phyloP scores from a whole-genome alignment of 164 flowering plant species.

The Magnolia officinalis region DNA sequence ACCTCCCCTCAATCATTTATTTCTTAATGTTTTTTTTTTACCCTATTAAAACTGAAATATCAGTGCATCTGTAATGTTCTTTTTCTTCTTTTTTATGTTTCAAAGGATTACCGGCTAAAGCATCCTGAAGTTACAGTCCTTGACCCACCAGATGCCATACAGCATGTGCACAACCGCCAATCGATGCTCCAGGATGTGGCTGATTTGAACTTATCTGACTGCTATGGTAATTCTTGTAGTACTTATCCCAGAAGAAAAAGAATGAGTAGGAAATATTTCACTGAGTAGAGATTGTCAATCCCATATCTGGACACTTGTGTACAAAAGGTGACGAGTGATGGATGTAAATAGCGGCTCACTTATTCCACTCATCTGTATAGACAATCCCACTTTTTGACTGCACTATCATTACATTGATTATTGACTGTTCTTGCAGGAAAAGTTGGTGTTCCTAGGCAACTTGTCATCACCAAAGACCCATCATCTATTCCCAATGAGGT shows the following conservation, averaged over 20 bases:
- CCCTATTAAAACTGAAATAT: neutral
- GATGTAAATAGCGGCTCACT: neutral
- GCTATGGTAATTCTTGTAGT: constrained; percentile 49
- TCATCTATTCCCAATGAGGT: constrained; percentile 61
- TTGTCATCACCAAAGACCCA: constrained; percentile 59
- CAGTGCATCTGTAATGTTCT: neutral
- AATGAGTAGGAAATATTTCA: too few relatives aligned
- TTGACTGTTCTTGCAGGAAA: constrained; percentile 44
- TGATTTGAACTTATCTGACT: constrained; percentile 64
- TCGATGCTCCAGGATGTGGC: constrained; percentile 94
- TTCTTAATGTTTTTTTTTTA: neutral
- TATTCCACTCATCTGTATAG: neutral
- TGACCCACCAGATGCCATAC: constrained; percentile 95
- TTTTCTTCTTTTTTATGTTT: neutral
- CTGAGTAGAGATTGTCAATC: too few relatives aligned
- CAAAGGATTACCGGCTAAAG: constrained; percentile 57
- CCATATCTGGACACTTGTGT: too few relatives aligned
- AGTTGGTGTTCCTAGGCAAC: constrained; percentile 69
- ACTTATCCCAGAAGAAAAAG: neutral
- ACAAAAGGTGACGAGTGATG: neutral
- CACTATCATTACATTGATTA: neutral
- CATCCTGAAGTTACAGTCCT: constrained; percentile 96
- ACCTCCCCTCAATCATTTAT: neutral
- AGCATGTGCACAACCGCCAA: constrained; percentile 76
- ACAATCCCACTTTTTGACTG: neutral